These are phyloP conservation scores for Yarrowia sp. DNA, from an alignment of 805 yeast genomes.

Conservation along the genomic window DNA sequence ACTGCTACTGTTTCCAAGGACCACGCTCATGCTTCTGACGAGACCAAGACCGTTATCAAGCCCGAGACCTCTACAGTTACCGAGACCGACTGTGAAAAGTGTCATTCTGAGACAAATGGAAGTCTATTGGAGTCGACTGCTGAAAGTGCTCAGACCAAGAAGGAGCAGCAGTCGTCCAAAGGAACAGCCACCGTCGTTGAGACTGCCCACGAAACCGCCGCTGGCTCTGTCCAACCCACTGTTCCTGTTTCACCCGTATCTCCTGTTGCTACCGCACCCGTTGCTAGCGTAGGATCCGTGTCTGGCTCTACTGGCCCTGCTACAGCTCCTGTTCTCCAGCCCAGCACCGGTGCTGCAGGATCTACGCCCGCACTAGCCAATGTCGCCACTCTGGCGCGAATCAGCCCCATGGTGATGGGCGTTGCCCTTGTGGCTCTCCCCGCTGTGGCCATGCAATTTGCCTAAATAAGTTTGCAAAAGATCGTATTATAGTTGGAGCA, in stretches of 20 bases:
- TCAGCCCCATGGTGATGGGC: constrained; percentile 37
- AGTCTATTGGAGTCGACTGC: constrained; percentile 20
- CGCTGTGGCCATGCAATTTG: constrained; percentile 13
- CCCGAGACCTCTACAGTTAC: constrained; percentile 26
- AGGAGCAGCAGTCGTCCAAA: constrained; percentile 1
- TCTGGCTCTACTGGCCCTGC: not conserved
- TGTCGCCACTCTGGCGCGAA: constrained; percentile 34
- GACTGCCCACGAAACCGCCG: not conserved
- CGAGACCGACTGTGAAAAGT: constrained; percentile 27
- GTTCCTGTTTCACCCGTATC: constrained; percentile 1
- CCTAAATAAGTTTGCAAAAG: constrained; percentile 10
- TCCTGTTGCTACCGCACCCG: not conserved
- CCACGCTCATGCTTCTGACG: not conserved
- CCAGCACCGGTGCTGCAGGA: constrained; percentile 6
- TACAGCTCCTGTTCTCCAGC: constrained; percentile 5
- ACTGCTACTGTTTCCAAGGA: not conserved
- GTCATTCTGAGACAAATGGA: constrained; percentile 33
- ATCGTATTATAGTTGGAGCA: constrained; percentile 16
- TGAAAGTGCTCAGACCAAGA: not conserved
- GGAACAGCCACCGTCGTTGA: not conserved
- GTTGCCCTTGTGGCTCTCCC: constrained; percentile 12
- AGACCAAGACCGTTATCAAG: constrained; percentile 9
- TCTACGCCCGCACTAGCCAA: constrained; percentile 25
- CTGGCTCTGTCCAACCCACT: constrained; percentile 2
- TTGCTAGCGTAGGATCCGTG: constrained; percentile 5